phyloP scores from a whole-genome alignment of 495 filamentous ascomycete species.

The Cenococcum geophilum region DNA sequence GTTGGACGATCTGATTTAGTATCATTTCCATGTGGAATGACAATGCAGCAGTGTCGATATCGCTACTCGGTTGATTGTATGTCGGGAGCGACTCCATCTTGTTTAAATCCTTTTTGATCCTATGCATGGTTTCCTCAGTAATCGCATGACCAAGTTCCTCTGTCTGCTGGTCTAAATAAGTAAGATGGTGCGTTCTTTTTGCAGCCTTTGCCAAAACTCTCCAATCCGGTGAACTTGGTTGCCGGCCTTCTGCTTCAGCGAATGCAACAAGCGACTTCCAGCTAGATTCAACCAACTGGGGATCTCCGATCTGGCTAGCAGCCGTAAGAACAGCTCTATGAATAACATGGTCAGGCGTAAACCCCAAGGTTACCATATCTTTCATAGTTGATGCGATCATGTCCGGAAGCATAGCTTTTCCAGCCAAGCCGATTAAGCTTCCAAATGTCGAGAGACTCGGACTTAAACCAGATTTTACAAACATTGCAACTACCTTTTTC shows the following conservation, averaged over 20 bases:
- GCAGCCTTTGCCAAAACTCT: slow-evolving; percentile 21
- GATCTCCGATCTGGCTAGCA: slow-evolving; percentile 34
- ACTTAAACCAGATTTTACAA: slow-evolving; percentile 21
- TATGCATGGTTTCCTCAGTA: background rate
- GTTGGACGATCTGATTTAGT: slow-evolving; percentile 8
- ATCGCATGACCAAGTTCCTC: slow-evolving; percentile 2
- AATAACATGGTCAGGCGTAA: slow-evolving; percentile 36
- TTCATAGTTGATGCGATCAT: slow-evolving; percentile 32
- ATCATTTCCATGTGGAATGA: slow-evolving; percentile 4
- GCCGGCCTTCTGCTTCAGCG: background rate
- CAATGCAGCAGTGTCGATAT: slow-evolving; percentile 16
- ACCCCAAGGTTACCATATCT: slow-evolving; percentile 27
- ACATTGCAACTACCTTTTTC: slow-evolving; percentile 30
- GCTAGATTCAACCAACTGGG: slow-evolving; percentile 21
- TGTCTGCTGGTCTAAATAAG: slow-evolving; percentile 10
- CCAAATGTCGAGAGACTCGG: slow-evolving; percentile 36
- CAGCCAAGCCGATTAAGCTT: slow-evolving; percentile 37
- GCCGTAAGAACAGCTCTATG: slow-evolving; percentile 35
- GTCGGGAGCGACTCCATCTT: background rate
- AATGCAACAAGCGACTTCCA: slow-evolving; percentile 23
- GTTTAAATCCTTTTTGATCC: background rate
- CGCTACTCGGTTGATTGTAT: background rate
- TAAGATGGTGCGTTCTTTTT: background rate
- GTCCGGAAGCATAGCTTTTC: slow-evolving; percentile 32
- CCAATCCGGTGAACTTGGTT: slow-evolving; percentile 17